Conservation (phyloP, 202 grass and related monocot genomes). For the Alloteropsis angusta region DNA sequence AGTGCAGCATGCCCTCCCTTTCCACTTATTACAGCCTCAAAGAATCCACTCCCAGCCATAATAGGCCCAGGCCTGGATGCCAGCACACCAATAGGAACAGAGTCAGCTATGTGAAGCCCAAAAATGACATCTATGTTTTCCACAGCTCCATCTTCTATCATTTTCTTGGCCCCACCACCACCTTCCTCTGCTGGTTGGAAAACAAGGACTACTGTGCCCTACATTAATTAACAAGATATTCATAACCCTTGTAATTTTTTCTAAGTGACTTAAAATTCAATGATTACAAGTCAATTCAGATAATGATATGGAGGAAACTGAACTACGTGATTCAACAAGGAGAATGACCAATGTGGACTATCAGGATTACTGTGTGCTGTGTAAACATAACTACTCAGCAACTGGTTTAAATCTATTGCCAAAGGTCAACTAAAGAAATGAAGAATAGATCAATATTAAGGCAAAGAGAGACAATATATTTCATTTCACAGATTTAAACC, state of each 20-base stretch:
- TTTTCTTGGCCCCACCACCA: conserved; percentile 72
- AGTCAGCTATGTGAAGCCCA: conserved; percentile 59
- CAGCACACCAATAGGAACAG: conserved; percentile 47
- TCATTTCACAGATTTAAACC: not conserved
- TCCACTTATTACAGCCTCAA: conserved; percentile 83
- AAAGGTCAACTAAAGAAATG: not conserved
- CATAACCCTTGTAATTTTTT: not conserved
- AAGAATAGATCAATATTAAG: not conserved
- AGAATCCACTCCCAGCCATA: conserved; percentile 85
- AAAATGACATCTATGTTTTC: conserved; percentile 79
- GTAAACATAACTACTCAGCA: not conserved
- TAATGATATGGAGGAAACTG: not conserved
- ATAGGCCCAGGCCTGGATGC: conserved; percentile 68
- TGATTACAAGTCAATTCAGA: not conserved
- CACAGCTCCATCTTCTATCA: conserved; percentile 68
- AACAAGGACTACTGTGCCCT: conserved; percentile 72
- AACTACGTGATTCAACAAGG: not conserved
- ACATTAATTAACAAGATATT: conserved; percentile 15
- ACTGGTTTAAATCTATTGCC: not conserved
- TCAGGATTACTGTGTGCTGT: not conserved
- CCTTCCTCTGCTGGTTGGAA: conserved; percentile 98
- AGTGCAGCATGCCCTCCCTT: conserved; percentile 87
- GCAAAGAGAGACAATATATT: not conserved
- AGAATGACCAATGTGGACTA: not conserved
- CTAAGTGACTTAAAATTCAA: not conserved